Percentiles rank a stretch among this genome's conserved stretches.
These are phyloP conservation scores for Kurtzmaniella quercitrusa DNA, from an alignment of 1,139 yeast genomes.

Conservation along the genomic window DNA sequence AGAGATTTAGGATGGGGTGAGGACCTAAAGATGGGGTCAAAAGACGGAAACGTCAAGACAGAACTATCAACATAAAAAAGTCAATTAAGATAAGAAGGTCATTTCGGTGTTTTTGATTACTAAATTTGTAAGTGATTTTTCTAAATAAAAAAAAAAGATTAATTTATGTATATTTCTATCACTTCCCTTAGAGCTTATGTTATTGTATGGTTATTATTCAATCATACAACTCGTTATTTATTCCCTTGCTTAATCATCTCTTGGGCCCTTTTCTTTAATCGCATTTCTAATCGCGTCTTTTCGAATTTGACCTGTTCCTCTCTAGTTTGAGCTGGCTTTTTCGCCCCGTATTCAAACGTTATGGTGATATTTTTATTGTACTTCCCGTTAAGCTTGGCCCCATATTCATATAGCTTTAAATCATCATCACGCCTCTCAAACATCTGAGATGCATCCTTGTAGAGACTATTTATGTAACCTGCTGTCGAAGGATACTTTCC, in stretches of 20 bases:
- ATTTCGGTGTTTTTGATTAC: no score
- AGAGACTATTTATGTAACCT: slow-evolving; percentile 23
- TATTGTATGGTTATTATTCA: no score
- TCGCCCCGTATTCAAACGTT: slow-evolving; percentile 25
- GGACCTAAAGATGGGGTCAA: no score
- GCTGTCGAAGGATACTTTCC: slow-evolving; percentile 10
- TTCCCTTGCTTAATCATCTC: slow-evolving; percentile 17
- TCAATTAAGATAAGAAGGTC: no score
- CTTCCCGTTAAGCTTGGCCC: slow-evolving; percentile 30
- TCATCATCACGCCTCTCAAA: slow-evolving; percentile 29
- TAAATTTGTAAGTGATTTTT: no score
- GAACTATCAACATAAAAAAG: no score
- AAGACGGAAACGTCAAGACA: no score
- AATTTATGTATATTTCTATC: no score
- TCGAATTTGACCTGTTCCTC: slow-evolving; percentile 41
- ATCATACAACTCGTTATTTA: neutral
- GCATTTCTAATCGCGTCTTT: slow-evolving; percentile 39
- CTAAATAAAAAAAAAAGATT: no score
- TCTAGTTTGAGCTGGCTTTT: slow-evolving; percentile 12
- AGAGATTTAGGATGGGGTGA: neutral
- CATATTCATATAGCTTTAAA: slow-evolving; percentile 38
- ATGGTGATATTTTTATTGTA: slow-evolving; percentile 36
- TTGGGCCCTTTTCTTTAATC: slow-evolving; percentile 42
- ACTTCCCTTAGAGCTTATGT: no score
- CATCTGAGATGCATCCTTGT: slow-evolving; percentile 28